These are phyloP conservation scores for Pontederia paniculata DNA, from an alignment of 176 grass and related monocot genomes.

Conservation along the genomic window DNA sequence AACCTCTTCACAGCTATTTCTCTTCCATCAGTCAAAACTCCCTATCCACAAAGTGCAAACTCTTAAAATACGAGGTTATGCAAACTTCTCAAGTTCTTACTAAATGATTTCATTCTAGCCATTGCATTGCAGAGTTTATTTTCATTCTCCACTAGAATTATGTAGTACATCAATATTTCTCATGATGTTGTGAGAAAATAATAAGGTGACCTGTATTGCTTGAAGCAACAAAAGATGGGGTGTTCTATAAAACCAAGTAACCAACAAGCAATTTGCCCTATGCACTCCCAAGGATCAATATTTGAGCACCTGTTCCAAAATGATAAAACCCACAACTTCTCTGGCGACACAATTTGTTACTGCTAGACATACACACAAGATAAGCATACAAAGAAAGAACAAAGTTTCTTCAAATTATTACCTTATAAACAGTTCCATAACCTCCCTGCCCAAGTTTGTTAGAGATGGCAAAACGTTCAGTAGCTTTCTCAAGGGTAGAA, in stretches of 20 bases:
- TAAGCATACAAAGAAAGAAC: background rate
- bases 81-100: background rate
- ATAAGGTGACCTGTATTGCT: too few species aligned
- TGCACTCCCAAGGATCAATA: too few species aligned
- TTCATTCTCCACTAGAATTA: too few species aligned
- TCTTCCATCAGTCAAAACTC: conserved; percentile 8
- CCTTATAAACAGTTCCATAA: conserved; percentile 14
- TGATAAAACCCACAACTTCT: too few species aligned
- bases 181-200: too few species aligned
- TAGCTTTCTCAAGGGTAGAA: conserved; percentile 14
- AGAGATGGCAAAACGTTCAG: background rate
- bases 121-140: background rate
- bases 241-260: too few species aligned
- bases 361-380: background rate
- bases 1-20: conserved; percentile 20
- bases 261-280: too few species aligned
- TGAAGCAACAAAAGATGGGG: too few species aligned
- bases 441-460: conserved; percentile 15
- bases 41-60: conserved; percentile 2
- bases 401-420: background rate
- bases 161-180: too few species aligned
- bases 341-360: too few species aligned
- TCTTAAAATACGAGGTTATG: background rate
- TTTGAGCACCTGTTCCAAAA: too few species aligned
- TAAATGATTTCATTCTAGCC: background rate